Evolutionary conservation across 164 flowering plant species (phyloP), one percentile per base, ranked within the genome.

Genomic region (Stephania cephalantha): DNA sequence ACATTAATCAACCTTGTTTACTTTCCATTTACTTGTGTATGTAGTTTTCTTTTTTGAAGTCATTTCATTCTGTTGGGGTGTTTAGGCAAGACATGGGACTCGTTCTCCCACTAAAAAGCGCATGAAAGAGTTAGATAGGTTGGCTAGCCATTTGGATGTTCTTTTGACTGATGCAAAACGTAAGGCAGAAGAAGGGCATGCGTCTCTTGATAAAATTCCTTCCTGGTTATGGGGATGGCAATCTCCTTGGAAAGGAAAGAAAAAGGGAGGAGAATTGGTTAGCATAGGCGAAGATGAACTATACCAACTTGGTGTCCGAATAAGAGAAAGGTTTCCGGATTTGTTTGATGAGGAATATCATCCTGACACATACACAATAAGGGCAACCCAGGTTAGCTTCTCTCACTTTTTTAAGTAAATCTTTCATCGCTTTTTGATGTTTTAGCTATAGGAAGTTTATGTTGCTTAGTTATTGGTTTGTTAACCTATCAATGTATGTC

Each of bases 71-170:
- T 10, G 61, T 71, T 74, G 50, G 69, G 3, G 5, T 77, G 68
- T 22, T 30, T 79, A 93, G 99, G 95, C 98, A 72, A 89, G 98
- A 84, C 98, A 93, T 84, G 99, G 98, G 72, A 94, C 98, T 25
- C 94, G 99, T 69, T 81, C 97, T 61, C 99, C 99, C 46, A 94
- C 98, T 31, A 93, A 89, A 85, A 92, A 91, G 67, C 87, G 92
- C 68, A 85, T 93, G 65, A 89, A 77, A 77, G 91, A 89, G 83
- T 79, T 95, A 46, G 88, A 92, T 50, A 79, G 70, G 46, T 83
- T 95, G 82, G 85, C 88, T 52, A 58, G 64, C 77, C 88, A 81
- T 50, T 61, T 93, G 69, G 80, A 89, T 73, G 79, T 72, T 61
- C 93, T 93, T 77, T 12, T 90, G 70, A 83, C 75, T 58, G 85